A percentile compares a stretch with the other conserved stretches of the same genome.
Evolutionary conservation across 2,329 filamentous ascomycete species (phyloP).

Genomic region (Ceratocystiopsis sp.): DNA sequence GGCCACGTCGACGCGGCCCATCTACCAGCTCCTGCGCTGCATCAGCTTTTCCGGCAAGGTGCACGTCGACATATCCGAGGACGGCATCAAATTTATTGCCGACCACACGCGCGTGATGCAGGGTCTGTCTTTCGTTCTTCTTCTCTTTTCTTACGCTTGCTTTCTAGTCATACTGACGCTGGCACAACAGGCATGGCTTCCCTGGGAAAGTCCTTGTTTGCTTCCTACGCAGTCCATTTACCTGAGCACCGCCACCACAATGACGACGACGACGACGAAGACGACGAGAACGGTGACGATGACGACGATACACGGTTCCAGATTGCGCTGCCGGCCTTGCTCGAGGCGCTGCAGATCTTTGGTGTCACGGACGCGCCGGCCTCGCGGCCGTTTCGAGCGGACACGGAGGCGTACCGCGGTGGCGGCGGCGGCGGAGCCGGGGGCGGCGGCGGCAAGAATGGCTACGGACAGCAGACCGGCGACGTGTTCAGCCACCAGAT

Average conservation of each 20-base stretch:
- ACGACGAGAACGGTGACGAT: slow-evolving; percentile 21
- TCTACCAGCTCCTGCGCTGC: slow-evolving; percentile 45
- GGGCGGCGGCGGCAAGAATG: neutral
- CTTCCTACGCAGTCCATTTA: slow-evolving; percentile 57
- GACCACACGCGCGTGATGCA: slow-evolving; percentile 87
- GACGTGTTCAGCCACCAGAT: slow-evolving; percentile 73
- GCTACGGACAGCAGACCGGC: slow-evolving; percentile 13
- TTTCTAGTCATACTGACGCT: neutral
- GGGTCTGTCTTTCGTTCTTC: slow-evolving; percentile 35
- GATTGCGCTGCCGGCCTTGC: slow-evolving; percentile 68
- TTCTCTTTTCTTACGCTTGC: neutral
- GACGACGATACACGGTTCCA: slow-evolving; percentile 49
- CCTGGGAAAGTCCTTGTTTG: slow-evolving; percentile 78
- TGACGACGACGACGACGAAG: slow-evolving; percentile 21
- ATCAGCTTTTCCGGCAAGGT: slow-evolving; percentile 43
- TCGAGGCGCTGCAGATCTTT: slow-evolving; percentile 93
- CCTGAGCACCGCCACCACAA: slow-evolving; percentile 10
- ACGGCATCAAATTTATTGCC: slow-evolving; percentile 73
- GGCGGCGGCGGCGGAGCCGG: slow-evolving; percentile 23
- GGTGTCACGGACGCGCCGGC: slow-evolving; percentile 57
- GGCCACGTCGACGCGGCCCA: slow-evolving; percentile 59
- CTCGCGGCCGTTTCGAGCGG: slow-evolving; percentile 34
- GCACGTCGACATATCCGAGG: slow-evolving; percentile 58
- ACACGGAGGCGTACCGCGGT: slow-evolving; percentile 43
- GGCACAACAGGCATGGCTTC: slow-evolving; percentile 48